phyloP scores from a whole-genome alignment of 129 eudicot species.

The Kitagawia praeruptora region DNA sequence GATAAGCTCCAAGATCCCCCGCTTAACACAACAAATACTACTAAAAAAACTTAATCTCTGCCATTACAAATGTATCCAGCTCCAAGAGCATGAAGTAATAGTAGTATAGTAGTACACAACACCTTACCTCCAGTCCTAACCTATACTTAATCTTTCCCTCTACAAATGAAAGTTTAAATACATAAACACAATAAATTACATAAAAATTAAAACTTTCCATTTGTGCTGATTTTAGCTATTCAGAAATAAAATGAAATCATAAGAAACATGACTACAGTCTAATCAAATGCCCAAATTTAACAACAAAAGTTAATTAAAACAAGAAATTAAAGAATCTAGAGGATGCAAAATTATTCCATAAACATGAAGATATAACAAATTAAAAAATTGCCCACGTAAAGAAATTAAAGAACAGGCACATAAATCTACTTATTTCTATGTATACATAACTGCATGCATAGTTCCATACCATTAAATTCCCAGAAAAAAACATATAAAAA shows the following conservation, averaged over 20 bases:
- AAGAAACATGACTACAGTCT: neutral
- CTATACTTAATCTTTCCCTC: neutral
- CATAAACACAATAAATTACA: neutral
- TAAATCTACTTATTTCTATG: neutral
- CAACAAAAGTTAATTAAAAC: neutral
- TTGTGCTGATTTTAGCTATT: neutral
- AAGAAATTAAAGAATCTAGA: neutral
- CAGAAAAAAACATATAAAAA: neutral
- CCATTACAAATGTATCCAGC: neutral
- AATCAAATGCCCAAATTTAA: neutral
- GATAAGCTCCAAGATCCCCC: neutral
- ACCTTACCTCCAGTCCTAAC: neutral
- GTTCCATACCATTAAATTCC: neutral
- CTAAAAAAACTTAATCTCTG: neutral
- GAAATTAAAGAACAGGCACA: neutral
- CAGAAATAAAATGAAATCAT: neutral
- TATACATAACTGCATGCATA: neutral
- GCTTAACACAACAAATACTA: neutral
- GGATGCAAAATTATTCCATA: neutral
- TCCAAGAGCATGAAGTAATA: neutral
- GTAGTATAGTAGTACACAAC: neutral
- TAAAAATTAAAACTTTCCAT: neutral
- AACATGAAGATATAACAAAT: neutral
- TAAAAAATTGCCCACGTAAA: neutral
- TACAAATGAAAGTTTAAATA: neutral